Evolutionary conservation across 1,284 basidiomycete genomes (phyloP).

Genomic region (Boletus calvinii): DNA sequence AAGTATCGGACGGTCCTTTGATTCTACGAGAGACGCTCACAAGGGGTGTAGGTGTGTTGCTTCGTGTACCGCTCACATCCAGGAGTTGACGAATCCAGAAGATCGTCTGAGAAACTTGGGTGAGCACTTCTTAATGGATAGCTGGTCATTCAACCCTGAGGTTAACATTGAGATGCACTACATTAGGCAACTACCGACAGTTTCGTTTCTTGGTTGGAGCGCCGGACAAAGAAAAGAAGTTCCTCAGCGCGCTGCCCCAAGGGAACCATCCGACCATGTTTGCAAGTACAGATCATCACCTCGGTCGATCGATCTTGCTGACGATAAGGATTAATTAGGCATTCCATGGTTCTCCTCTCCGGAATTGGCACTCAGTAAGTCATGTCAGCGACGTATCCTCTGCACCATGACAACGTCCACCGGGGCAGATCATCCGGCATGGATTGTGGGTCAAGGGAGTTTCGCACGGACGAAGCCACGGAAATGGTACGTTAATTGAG

Average conservation of each 20-base stretch:
- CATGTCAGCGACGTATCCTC: background rate
- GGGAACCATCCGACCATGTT: constrained; percentile 52
- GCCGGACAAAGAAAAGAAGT: constrained; percentile 64
- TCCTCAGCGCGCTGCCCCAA: constrained; percentile 41
- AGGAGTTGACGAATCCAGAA: constrained; percentile 51
- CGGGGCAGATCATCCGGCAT: constrained; percentile 57
- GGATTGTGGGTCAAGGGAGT: constrained; percentile 57
- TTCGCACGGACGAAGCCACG: constrained; percentile 53
- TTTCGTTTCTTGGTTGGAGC: constrained; percentile 65
- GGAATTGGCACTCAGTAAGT: constrained; percentile 64
- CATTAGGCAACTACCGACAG: constrained; percentile 50
- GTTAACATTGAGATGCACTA: background rate
- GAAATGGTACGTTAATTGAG: constrained; percentile 44
- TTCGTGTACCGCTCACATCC: constrained; percentile 63
- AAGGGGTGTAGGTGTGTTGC: constrained; percentile 52
- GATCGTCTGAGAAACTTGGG: constrained; percentile 53
- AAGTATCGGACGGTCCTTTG: constrained; percentile 4
- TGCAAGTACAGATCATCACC: constrained; percentile 34
- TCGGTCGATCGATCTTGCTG: background rate
- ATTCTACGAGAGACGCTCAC: background rate
- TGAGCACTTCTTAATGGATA: constrained; percentile 22
- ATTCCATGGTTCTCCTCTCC: constrained; percentile 59
- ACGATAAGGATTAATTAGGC: constrained; percentile 38
- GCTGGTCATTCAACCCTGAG: background rate
- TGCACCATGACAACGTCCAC: constrained; percentile 3